phyloP scores from a whole-genome alignment of 2,329 filamentous ascomycete species.

The Grosmannia clavigera region DNA sequence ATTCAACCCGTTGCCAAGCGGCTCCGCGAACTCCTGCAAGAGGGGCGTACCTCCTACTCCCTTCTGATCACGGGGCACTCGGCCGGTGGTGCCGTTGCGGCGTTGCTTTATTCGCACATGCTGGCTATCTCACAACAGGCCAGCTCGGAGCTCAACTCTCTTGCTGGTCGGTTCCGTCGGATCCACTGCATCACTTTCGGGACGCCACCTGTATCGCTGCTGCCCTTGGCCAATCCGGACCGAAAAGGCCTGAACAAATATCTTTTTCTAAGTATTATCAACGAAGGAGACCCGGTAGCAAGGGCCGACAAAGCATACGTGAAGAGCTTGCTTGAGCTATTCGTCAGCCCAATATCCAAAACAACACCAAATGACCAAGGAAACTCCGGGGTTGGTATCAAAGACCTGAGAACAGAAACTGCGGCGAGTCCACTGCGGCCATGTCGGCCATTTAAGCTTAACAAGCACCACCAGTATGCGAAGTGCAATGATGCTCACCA shows the following conservation, averaged over 20 bases:
- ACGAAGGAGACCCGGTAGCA: slow-evolving; percentile 74
- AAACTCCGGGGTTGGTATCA: slow-evolving; percentile 2
- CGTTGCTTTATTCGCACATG: slow-evolving; percentile 74
- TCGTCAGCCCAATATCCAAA: slow-evolving; percentile 38
- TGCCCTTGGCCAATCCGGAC: slow-evolving; percentile 52
- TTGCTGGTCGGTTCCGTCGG: slow-evolving; percentile 61
- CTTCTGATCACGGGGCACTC: slow-evolving; percentile 78
- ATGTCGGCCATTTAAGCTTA: background rate
- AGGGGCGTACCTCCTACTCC: slow-evolving; percentile 52
- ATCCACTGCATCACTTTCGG: slow-evolving; percentile 81
- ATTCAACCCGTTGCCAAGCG: slow-evolving; percentile 57
- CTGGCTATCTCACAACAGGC: slow-evolving; percentile 42
- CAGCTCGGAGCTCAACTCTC: slow-evolving; percentile 54
- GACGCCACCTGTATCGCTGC: slow-evolving; percentile 63
- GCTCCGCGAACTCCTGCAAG: slow-evolving; percentile 55
- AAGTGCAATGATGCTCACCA: slow-evolving; percentile 3
- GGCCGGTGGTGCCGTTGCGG: slow-evolving; percentile 73
- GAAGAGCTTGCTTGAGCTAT: slow-evolving; percentile 57
- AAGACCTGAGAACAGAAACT: background rate
- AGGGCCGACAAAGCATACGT: slow-evolving; percentile 69
- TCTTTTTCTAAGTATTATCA: slow-evolving; percentile 68
- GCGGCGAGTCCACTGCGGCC: background rate
- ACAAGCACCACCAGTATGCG: background rate
- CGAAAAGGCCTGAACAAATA: slow-evolving; percentile 43
- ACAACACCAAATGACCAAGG: background rate